Percentiles rank a stretch among this genome's conserved stretches.
Evolutionary conservation across 768 basidiomycete species (phyloP).

Genomic region (Pisolithus microcarpus): DNA sequence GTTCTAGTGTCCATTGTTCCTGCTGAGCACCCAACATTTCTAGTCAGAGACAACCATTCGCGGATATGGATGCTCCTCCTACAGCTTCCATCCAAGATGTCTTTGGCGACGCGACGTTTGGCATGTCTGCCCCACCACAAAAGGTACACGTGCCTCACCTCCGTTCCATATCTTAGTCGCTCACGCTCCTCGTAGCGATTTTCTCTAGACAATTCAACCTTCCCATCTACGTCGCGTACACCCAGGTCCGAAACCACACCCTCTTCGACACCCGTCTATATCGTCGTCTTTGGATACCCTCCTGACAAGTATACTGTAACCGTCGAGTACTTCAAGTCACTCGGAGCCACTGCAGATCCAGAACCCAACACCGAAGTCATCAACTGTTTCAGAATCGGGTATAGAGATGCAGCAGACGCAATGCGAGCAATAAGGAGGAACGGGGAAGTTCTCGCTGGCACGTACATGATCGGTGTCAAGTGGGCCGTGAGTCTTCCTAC

Average conservation of each 20-base stretch:
- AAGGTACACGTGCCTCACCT: constrained; percentile 12
- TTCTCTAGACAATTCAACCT: constrained; percentile 15
- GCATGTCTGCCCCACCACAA: constrained; percentile 19
- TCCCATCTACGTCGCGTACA: constrained; percentile 8
- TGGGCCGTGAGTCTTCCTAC: constrained; percentile 58
- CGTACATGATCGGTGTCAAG: constrained; percentile 82
- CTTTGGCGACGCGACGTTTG: constrained; percentile 42
- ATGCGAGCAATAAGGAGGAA: constrained; percentile 75
- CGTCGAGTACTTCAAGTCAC: constrained; percentile 65
- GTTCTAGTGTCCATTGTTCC: constrained; percentile 1
- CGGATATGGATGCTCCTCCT: constrained; percentile 79
- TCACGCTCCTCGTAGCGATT: constrained; percentile 8
- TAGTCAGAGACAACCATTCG: constrained; percentile 54
- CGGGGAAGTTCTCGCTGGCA: constrained; percentile 68
- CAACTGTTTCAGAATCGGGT: constrained; percentile 82
- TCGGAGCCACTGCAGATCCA: constrained; percentile 65
- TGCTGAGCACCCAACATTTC: constrained; percentile 5
- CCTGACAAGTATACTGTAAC: constrained; percentile 67
- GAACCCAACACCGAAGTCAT: constrained; percentile 60
- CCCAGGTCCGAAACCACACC: constrained; percentile 22
- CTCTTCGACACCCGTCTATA: constrained; percentile 42
- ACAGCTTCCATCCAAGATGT: constrained; percentile 71
- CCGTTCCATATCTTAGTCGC: not conserved
- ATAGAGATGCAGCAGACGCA: constrained; percentile 62
- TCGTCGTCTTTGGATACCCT: constrained; percentile 88